Base-by-base conservation (phyloP, 225 moss, liverwort and hornwort genomes). In the Polytrichum commune region DNA sequence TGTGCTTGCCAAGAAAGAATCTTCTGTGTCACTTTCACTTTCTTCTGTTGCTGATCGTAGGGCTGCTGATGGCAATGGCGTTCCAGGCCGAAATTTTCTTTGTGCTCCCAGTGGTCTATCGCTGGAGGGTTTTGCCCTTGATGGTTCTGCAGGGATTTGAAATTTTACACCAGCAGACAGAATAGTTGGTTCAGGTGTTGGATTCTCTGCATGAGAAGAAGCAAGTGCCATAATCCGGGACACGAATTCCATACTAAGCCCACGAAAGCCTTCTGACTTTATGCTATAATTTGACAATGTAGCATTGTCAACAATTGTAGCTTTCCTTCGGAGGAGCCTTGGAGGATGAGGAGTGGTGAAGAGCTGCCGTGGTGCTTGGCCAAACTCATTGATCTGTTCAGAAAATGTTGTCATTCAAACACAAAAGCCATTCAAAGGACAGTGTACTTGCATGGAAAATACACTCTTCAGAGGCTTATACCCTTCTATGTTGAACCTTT, bases 351-450 rank as follows among this genome's bases (percentile, higher is more conserved):
- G 71, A 56, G 83, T 77, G 19, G 71, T 89, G 75, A 98, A 98
- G 53, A 98, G 94, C 65, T 98, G 95, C 53, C 89, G 83, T 16
- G 95, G 95, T 70, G 95, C 95, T 77, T 95, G 97, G 73, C 97
- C 95, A 79, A 98, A 98, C 82, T 98, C 95, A 66, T 98, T 95
- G 54, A 98, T 98, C 95, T 98, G 87, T 58, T 70, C 77, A 35
- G 72, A 5, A 63, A 75, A 56, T 29, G 56, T 23, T 32, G 46
- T 33, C 18, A 58, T 71, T 28, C 29, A 63, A 66, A 77, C 77
- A 35, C 35, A 35, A 0, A 9, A 35, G 35, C 2, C 35, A 35
- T 35, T 35, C 35, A 35, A 32, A 35, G 1, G 35, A 9, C 9
- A 35, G 2, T 35, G 35, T 35, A 35, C 35, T 35, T 33, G 1